Evolutionary conservation across 192 early-diverging fungal species (phyloP).

Genomic region (Coemansia sp.): DNA sequence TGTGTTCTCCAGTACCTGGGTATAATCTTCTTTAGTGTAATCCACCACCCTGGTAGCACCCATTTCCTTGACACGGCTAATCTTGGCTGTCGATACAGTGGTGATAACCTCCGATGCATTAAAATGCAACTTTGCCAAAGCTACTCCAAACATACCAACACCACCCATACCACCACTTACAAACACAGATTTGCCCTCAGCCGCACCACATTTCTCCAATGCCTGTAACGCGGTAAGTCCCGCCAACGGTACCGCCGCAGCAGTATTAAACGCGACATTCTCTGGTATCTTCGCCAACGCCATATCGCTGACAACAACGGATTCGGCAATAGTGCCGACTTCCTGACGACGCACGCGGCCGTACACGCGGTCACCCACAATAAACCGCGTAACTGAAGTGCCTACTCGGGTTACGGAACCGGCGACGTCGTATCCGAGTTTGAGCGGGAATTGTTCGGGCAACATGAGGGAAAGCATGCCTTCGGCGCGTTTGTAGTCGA

Average conservation of each 20-base stretch:
- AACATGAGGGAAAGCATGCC: conserved; percentile 40
- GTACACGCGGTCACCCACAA: conserved; percentile 56
- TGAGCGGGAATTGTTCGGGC: conserved; percentile 42
- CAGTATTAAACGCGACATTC: conserved; percentile 36
- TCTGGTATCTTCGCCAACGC: conserved; percentile 36
- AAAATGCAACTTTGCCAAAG: conserved; percentile 51
- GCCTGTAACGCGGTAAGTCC: conserved; percentile 57
- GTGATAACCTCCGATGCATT: conserved; percentile 45
- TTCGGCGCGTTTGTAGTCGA: conserved; percentile 56
- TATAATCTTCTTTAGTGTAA: conserved; percentile 44
- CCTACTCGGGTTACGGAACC: conserved; percentile 53
- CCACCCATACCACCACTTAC: conserved; percentile 61
- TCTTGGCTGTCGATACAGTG: conserved; percentile 55
- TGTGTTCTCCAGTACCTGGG: conserved; percentile 17
- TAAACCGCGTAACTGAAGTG: conserved; percentile 35
- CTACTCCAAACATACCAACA: conserved; percentile 57
- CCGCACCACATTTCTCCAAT: conserved; percentile 26
- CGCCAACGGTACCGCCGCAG: conserved; percentile 57
- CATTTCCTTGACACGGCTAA: conserved; percentile 38
- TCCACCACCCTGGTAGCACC: conserved; percentile 58
- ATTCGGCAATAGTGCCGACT: conserved; percentile 41
- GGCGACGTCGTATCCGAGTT: conserved; percentile 58
- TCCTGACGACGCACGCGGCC: conserved; percentile 15
- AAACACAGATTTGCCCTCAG: conserved; percentile 36
- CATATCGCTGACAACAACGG: conserved; percentile 24